These are phyloP conservation scores for Hygrocybe coccinea DNA, from an alignment of 768 basidiomycete genomes.

Conservation along the genomic window DNA sequence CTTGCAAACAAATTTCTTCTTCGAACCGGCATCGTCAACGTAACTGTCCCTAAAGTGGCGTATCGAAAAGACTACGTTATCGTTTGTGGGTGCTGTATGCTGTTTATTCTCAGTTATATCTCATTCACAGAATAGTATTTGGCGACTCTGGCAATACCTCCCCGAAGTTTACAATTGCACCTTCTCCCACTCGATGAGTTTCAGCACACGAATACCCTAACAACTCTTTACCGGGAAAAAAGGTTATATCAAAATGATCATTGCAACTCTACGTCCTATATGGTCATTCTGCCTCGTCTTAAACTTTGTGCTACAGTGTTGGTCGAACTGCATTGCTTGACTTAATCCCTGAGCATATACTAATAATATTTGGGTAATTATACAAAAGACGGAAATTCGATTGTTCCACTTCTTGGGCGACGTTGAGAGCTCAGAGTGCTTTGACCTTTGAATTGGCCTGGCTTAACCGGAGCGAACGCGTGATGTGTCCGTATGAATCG, in stretches of 20 bases:
- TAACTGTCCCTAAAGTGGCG: constrained; percentile 42
- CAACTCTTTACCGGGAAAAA: neutral
- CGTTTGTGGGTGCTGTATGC: constrained; percentile 36
- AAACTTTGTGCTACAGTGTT: too few relatives aligned
- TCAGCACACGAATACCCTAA: neutral
- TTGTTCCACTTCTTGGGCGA: too few relatives aligned
- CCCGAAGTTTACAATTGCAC: constrained; percentile 1
- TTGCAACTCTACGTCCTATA: too few relatives aligned
- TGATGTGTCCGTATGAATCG: constrained; percentile 72
- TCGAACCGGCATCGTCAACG: constrained; percentile 32
- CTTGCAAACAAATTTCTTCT: constrained; percentile 47
- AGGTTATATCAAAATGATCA: neutral
- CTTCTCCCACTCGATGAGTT: neutral
- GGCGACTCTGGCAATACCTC: constrained; percentile 44
- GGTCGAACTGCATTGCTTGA: too few relatives aligned
- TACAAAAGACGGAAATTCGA: too few relatives aligned
- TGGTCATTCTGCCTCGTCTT: too few relatives aligned
- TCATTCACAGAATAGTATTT: constrained; percentile 32
- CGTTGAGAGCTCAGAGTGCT: constrained; percentile 31
- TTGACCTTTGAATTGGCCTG: constrained; percentile 35
- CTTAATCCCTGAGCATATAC: neutral
- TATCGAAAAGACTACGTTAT: constrained; percentile 40
- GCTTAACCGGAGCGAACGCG: constrained; percentile 47
- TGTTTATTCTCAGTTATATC: neutral
- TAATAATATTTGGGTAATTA: too few relatives aligned